Conservation (phyloP, 208 protist genomes). For the Leishmania mexicana region DNA sequence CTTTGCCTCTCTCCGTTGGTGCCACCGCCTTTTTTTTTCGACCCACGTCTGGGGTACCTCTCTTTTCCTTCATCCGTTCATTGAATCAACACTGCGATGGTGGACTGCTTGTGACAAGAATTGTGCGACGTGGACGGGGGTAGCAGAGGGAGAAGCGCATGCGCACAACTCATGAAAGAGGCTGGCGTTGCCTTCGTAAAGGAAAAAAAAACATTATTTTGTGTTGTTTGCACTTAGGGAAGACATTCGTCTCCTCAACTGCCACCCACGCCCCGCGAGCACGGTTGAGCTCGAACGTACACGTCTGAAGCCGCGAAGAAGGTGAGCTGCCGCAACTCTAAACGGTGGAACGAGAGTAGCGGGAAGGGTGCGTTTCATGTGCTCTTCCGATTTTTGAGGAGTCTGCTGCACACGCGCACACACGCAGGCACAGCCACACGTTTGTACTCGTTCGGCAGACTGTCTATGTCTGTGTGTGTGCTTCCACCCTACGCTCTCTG, state of each 20-base stretch:
- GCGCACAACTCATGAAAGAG: not conserved
- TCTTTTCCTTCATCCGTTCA: not conserved
- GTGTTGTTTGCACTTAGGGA: too few relatives aligned
- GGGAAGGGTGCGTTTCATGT: not conserved
- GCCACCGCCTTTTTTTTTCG: not conserved
- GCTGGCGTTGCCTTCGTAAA: too few relatives aligned
- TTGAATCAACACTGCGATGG: not conserved
- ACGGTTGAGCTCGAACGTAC: not conserved
- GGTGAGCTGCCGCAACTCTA: not conserved
- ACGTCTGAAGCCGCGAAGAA: not conserved
- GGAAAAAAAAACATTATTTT: too few relatives aligned
- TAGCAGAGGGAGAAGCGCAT: not conserved
- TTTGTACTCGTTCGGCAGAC: not conserved
- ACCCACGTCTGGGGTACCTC: too few relatives aligned
- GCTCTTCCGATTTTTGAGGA: not conserved
- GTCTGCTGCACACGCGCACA: not conserved
- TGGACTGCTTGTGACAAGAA: not conserved
- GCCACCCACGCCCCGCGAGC: not conserved
- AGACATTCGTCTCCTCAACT: not conserved
- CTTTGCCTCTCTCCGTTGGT: not conserved
- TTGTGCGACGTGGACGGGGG: not conserved
- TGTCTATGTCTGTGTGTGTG: not conserved
- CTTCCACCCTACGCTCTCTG: not conserved
- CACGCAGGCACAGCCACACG: not conserved
- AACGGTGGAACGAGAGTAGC: not conserved